phyloP scores from a whole-genome alignment of 106 monocot genomes.

The Phalaenopsis aphrodite region DNA sequence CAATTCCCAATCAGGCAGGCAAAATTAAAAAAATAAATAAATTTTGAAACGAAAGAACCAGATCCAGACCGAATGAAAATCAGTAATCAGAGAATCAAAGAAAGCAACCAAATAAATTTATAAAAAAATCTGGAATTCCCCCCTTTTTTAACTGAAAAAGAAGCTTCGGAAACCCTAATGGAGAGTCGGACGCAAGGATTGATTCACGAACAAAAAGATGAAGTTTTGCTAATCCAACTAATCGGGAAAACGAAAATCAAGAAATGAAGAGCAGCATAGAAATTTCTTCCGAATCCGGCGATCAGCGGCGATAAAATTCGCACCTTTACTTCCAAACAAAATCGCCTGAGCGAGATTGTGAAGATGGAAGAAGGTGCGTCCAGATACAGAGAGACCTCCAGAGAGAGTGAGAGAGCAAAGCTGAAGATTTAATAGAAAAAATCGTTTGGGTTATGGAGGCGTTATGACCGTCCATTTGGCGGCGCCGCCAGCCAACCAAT shows the following conservation, averaged over 20 bases:
- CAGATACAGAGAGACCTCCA: neutral
- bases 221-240: neutral
- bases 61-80: neutral
- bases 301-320: neutral
- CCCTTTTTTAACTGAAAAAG: neutral
- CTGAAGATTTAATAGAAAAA: no score
- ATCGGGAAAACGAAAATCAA: no score
- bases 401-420: no score
- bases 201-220: neutral
- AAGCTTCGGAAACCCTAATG: neutral
- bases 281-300: neutral
- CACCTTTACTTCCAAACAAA: neutral
- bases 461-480: neutral
- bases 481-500: neutral
- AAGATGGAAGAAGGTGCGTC: neutral
- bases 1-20: neutral
- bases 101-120: neutral
- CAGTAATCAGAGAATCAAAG: neutral
- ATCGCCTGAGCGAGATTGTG: neutral
- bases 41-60: neutral
- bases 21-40: neutral
- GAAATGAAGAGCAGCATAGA: neutral
- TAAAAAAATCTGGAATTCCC: neutral
- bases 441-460: neutral
- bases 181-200: neutral